Conservation (phyloP, 768 basidiomycete species). For the Boletellus sp. region DNA sequence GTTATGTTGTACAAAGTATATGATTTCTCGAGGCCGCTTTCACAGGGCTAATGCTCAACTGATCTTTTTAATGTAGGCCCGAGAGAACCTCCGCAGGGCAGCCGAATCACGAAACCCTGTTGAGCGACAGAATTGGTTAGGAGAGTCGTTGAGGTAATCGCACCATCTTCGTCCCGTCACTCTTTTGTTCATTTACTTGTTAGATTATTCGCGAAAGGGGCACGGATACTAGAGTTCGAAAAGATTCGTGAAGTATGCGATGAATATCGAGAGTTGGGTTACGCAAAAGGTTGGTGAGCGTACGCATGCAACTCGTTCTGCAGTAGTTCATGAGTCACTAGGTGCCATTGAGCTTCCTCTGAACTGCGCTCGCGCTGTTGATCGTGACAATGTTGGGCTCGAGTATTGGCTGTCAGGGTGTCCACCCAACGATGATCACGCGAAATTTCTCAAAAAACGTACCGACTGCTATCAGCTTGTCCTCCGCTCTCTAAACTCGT, state of each 20-base stretch:
- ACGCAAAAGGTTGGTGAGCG: constrained; percentile 63
- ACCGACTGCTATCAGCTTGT: constrained; percentile 78
- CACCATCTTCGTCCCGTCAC: background rate
- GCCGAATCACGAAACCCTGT: constrained; percentile 70
- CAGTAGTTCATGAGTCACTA: constrained; percentile 25
- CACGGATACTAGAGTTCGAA: constrained; percentile 77
- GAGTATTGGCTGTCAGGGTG: constrained; percentile 72
- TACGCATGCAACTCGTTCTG: background rate
- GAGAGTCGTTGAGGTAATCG: constrained; percentile 79
- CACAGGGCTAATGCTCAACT: constrained; percentile 2
- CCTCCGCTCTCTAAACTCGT: constrained; percentile 74
- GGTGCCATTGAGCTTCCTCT: constrained; percentile 86
- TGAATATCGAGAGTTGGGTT: constrained; percentile 85
- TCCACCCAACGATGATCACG: constrained; percentile 56
- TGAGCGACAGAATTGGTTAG: constrained; percentile 76
- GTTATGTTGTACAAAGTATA: constrained; percentile 93
- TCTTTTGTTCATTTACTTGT: constrained; percentile 7
- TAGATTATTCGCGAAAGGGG: constrained; percentile 87
- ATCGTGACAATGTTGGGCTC: constrained; percentile 69
- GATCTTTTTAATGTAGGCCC: constrained; percentile 52
- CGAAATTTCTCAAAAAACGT: constrained; percentile 56
- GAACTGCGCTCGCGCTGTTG: constrained; percentile 73
- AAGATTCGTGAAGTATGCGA: constrained; percentile 81
- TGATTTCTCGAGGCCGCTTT: constrained; percentile 4
- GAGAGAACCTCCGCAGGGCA: constrained; percentile 90